Percentiles rank a stretch among this genome's conserved stretches.
phyloP scores from a whole-genome alignment of 768 basidiomycete genomes.

The Amanita pseudoporphyria region DNA sequence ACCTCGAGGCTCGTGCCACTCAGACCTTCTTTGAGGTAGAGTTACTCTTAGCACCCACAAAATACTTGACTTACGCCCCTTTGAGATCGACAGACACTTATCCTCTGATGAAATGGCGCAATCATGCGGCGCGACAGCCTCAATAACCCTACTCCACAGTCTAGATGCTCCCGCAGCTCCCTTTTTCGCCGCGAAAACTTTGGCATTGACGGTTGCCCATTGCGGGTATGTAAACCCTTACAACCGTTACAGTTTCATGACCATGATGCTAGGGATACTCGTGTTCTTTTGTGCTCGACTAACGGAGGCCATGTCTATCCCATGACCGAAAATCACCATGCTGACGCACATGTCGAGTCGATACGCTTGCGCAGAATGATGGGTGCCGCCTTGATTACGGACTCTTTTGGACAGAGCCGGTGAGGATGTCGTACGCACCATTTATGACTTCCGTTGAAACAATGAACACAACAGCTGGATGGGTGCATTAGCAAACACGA shows the following conservation, averaged over 20 bases:
- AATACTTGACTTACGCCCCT: constrained; percentile 7
- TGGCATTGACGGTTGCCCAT: constrained; percentile 86
- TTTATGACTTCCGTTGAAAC: constrained; percentile 5
- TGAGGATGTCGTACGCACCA: constrained; percentile 22
- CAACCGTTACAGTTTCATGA: background rate
- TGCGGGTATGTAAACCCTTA: constrained; percentile 54
- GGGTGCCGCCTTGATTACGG: constrained; percentile 82
- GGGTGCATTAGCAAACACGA: constrained; percentile 87
- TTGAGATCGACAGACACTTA: constrained; percentile 66
- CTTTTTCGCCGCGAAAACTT: constrained; percentile 69
- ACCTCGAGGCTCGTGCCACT: constrained; percentile 80
- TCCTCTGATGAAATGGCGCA: constrained; percentile 61
- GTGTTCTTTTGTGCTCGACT: constrained; percentile 73
- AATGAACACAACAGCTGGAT: constrained; percentile 59
- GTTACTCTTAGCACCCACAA: constrained; percentile 10
- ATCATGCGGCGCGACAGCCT: constrained; percentile 83
- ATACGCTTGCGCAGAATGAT: constrained; percentile 81
- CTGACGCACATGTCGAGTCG: constrained; percentile 84
- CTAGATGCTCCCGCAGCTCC: constrained; percentile 72
- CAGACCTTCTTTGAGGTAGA: constrained; percentile 77
- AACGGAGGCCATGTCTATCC: constrained; percentile 64
- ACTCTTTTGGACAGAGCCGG: constrained; percentile 91
- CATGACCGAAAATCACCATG: constrained; percentile 93
- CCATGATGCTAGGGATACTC: constrained; percentile 59
- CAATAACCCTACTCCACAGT: constrained; percentile 85